Evolutionary conservation across 768 basidiomycete genomes (phyloP), one percentile per base, ranked within the genome.

Genomic region (Phlebiopsis gigantea): DNA sequence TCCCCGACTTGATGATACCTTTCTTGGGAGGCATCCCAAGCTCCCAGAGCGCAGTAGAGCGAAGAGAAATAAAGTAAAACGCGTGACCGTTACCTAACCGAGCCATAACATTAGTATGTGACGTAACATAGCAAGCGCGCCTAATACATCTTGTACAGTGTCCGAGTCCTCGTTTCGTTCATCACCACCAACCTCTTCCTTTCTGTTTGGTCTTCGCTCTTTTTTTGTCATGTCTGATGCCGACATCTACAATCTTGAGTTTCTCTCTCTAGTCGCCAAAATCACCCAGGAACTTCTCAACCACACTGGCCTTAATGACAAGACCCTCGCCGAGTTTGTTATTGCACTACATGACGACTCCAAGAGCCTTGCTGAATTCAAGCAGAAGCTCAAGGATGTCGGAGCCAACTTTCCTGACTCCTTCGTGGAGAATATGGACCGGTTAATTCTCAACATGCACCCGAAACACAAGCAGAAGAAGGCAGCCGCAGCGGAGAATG

Each of bases 241-340:
- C 62, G 93, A 95, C 74, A 76, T 99, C 58, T 90, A 95, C 74
- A 85, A 91, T 70, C 88, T 99, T 71, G 97, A 98, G 71, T 79
- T 88, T 58, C 84, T 99, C 47, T 95, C 93, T 34, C 78, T 98
- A 42, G 87, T 97, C 56, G 85, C 88, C 57, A 90, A 91, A 69
- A 90, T 99, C 65, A 88, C 88, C 0, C 92, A 95, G 70, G 95
- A 98, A 69, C 83, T 98, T 46, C 84, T 88, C 71, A 98, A 97
- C 65, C 85, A 98, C 68, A 79, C 81, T 51, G 87, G 83, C 15
- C 71, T 90, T 34, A 88, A 85, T 68, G 95, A 99, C 79, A 96
- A 95, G 69, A 88, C 89, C 2, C 79, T 96, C 46, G 94, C 97
- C 12, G 96, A 98, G 74, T 99, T 95, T 70, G 83, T 98, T 60